These are phyloP conservation scores for Kwoniella shivajii DNA, from an alignment of 1,284 basidiomycete genomes.

Conservation along the genomic window DNA sequence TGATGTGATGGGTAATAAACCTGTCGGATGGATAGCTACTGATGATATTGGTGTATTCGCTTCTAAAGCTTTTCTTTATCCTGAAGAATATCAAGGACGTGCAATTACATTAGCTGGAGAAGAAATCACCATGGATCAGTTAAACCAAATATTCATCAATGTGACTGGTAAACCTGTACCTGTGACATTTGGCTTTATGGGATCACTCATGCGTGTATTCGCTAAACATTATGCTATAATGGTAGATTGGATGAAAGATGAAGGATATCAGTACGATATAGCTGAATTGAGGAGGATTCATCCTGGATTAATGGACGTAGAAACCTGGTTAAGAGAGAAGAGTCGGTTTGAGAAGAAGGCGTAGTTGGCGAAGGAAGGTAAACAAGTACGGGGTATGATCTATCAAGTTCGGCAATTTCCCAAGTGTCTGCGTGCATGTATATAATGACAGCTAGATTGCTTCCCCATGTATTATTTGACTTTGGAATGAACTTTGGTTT, in stretches of 20 bases:
- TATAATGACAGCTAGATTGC: too few species aligned
- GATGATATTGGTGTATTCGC: constrained; percentile 8
- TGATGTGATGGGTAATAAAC: not conserved
- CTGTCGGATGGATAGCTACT: constrained; percentile 1
- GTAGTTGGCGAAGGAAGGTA: not conserved
- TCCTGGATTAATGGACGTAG: constrained; percentile 6
- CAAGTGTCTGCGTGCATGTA: too few species aligned
- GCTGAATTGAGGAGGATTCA: not conserved
- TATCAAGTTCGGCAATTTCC: too few species aligned
- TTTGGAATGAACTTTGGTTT: too few species aligned
- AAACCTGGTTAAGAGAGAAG: constrained; percentile 6
- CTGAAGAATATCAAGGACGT: not conserved
- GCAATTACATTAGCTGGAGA: constrained; percentile 1
- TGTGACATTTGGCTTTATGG: not conserved
- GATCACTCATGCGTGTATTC: not conserved
- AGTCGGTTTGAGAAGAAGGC: constrained; percentile 2
- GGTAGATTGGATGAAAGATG: constrained; percentile 4
- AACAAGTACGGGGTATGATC: too few species aligned
- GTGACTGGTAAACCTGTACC: not conserved
- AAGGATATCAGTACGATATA: not conserved
- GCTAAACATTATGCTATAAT: constrained; percentile 4
- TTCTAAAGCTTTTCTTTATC: not conserved
- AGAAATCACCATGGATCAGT: not conserved
- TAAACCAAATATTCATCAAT: not conserved
- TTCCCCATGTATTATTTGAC: too few species aligned